These are phyloP conservation scores for Echites panduratus DNA, from an alignment of 257 asterid species.

Conservation along the genomic window DNA sequence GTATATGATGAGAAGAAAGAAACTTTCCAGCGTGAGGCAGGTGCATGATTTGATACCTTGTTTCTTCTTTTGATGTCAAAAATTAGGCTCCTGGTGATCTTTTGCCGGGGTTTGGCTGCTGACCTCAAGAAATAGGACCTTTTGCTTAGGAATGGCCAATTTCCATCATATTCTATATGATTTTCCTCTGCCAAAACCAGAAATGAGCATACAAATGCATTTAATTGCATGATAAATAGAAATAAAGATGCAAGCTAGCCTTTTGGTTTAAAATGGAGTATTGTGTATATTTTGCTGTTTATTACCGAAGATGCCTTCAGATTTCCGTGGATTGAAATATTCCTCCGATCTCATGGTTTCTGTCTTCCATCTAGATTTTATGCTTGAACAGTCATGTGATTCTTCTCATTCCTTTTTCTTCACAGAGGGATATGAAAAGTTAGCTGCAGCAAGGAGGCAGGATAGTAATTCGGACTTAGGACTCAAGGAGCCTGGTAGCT, in stretches of 20 bases:
- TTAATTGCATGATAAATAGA: not conserved
- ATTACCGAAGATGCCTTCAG: not conserved
- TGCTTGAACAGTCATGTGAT: not conserved
- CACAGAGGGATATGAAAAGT: conserved; percentile 81
- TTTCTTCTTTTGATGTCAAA: conserved; percentile 3
- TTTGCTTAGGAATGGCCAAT: not conserved
- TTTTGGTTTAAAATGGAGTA: not conserved
- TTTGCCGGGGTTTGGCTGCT: not conserved
- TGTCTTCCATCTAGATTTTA: not conserved
- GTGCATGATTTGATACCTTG: conserved; percentile 27
- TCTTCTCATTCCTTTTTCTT: conserved; percentile 9
- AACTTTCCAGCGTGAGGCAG: conserved; percentile 90
- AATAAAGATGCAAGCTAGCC: not conserved
- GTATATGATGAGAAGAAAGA: conserved; percentile 91
- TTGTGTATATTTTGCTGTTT: not conserved
- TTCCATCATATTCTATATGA: not conserved
- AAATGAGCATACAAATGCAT: not conserved
- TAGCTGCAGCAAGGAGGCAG: conserved; percentile 49
- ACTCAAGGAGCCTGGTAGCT: conserved; percentile 26
- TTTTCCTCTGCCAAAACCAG: not conserved
- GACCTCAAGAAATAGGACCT: not conserved
- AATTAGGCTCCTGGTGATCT: not conserved
- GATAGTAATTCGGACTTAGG: conserved; percentile 28
- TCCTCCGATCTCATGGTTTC: not conserved
- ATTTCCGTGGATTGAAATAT: not conserved